Evolutionary conservation across 495 filamentous ascomycete species (phyloP).

Genomic region (Pseudoneurospora amorphoporcata): DNA sequence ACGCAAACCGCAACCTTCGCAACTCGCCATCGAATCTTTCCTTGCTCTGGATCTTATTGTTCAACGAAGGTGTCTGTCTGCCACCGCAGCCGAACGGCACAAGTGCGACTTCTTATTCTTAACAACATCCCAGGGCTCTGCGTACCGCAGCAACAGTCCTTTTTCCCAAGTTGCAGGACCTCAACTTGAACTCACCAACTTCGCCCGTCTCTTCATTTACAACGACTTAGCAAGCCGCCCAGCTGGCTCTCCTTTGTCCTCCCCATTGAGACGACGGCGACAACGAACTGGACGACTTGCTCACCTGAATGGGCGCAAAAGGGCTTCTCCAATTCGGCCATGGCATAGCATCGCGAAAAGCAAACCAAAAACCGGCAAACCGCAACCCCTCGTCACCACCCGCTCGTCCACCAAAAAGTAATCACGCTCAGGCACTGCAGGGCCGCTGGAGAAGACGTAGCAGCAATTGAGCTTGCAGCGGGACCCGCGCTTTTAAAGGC

Average conservation of each 20-base stretch:
- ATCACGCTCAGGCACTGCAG: neutral
- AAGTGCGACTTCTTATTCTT: neutral
- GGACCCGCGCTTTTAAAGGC: neutral
- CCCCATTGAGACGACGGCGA: neutral
- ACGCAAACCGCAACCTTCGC: neutral
- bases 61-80: neutral
- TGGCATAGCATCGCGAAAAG: slow-evolving; percentile 14
- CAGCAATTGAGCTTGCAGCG: neutral
- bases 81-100: neutral
- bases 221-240: neutral
- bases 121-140: neutral
- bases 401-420: neutral
- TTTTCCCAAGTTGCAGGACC: neutral
- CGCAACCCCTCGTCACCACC: neutral
- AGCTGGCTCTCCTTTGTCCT: neutral
- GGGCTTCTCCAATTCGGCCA: slow-evolving; percentile 4
- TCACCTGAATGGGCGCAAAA: neutral
- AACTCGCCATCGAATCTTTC: neutral
- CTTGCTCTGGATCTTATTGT: neutral
- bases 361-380: neutral
- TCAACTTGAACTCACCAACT: neutral
- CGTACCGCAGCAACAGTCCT: neutral
- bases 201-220: neutral
- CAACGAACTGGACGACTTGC: neutral
- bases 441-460: neutral